Conservation (phyloP, 2,329 filamentous ascomycete genomes). For the Dactylonectria macrodidyma region DNA sequence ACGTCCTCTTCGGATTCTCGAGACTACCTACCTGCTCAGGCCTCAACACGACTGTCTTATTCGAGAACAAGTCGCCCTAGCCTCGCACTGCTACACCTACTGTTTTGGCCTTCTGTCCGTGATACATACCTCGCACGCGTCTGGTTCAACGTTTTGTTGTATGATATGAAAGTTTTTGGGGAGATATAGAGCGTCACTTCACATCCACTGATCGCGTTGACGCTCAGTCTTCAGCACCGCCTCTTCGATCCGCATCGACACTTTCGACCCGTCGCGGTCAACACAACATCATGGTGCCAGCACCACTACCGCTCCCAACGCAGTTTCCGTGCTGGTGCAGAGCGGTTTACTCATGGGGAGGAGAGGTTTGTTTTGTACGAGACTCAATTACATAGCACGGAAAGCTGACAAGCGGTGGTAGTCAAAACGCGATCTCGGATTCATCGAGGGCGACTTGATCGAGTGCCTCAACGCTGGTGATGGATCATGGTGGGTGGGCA, state of each 20-base stretch:
- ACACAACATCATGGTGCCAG: conserved; percentile 63
- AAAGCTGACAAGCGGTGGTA: conserved; percentile 52
- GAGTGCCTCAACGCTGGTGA: conserved; percentile 98
- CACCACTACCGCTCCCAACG: conserved; percentile 76
- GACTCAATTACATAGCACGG: not conserved
- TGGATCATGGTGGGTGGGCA: conserved; percentile 98
- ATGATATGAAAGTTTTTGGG: conserved; percentile 44
- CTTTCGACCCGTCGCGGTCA: conserved; percentile 24
- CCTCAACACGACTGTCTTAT: not conserved
- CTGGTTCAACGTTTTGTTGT: conserved; percentile 28
- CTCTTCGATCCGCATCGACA: conserved; percentile 14
- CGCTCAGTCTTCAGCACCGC: conserved; percentile 26
- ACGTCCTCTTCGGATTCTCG: conserved; percentile 9
- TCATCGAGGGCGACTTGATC: conserved; percentile 97
- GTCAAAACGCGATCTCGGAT: conserved; percentile 94
- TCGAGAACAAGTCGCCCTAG: not conserved
- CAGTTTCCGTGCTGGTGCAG: conserved; percentile 93
- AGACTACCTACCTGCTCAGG: conserved; percentile 1
- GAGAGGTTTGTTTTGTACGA: not conserved
- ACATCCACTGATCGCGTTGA: conserved; percentile 34
- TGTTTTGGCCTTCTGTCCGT: conserved; percentile 6
- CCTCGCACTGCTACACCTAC: not conserved
- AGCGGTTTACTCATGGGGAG: conserved; percentile 91
- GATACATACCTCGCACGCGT: conserved; percentile 13
- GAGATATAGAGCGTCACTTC: conserved; percentile 34